phyloP scores from a whole-genome alignment of 1,139 yeast genomes.

The Protomyces arabidopsidicola region DNA sequence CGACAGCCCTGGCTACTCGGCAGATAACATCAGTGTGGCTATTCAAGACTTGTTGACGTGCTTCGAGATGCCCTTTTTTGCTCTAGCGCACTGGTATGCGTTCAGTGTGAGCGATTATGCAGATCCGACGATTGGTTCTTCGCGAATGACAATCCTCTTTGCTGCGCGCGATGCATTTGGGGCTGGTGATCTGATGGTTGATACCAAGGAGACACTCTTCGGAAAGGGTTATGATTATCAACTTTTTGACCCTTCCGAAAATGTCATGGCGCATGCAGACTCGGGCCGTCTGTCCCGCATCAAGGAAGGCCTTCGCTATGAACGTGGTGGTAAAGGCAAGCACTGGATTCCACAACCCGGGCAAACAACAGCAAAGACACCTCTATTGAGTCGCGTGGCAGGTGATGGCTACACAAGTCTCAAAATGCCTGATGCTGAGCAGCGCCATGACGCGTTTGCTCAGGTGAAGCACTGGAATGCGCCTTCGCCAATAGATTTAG shows the following conservation, averaged over 20 bases:
- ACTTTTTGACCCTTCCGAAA: conserved; percentile 58
- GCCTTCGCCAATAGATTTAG: conserved; percentile 36
- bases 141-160: conserved; percentile 57
- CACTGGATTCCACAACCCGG: conserved; percentile 65
- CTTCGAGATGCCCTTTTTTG: conserved; percentile 78
- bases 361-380: conserved; percentile 2
- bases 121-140: conserved; percentile 98
- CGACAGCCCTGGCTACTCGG: conserved; percentile 38
- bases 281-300: conserved; percentile 69
- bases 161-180: conserved; percentile 66
- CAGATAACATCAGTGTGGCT: conserved; percentile 45
- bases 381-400: conserved; percentile 4
- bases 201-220: conserved; percentile 66
- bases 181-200: conserved; percentile 65
- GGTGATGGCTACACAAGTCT: background rate
- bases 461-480: conserved; percentile 11
- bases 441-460: conserved; percentile 10
- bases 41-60: conserved; percentile 79
- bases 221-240: conserved; percentile 78
- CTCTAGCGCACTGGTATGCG: conserved; percentile 81
- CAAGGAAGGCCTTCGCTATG: conserved; percentile 77
- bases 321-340: conserved; percentile 69
- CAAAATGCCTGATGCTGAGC: conserved; percentile 3
- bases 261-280: conserved; percentile 41
- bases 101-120: conserved; percentile 81